Conservation (phyloP, 768 basidiomycete genomes). For the Chalciporus piperatus region DNA sequence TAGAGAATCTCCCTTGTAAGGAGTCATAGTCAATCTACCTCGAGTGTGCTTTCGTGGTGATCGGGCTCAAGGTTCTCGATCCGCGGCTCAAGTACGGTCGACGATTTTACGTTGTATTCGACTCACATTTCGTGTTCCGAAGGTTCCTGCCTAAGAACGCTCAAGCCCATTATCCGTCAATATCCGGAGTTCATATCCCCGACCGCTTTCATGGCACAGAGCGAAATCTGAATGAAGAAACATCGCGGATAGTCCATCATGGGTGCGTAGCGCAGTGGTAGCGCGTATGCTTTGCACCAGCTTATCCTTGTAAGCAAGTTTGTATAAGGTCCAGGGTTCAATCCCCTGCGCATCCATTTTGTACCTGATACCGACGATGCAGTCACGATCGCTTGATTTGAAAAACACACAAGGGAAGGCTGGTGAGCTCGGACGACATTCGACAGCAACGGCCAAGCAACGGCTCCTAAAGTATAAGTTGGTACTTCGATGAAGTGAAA, state of each 20-base stretch:
- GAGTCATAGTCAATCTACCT: too few species aligned
- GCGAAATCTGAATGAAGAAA: conserved; percentile 66
- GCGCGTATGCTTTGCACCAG: conserved; percentile 42
- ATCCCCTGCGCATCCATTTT: conserved; percentile 40
- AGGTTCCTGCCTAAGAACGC: conserved; percentile 87
- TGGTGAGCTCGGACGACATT: too few species aligned
- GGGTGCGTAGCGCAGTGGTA: conserved; percentile 37
- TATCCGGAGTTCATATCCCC: conserved; percentile 44
- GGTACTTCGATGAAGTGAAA: too few species aligned
- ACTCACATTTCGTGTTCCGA: not conserved
- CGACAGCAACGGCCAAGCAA: too few species aligned
- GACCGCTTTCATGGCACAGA: conserved; percentile 54
- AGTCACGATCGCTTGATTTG: too few species aligned
- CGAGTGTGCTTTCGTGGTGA: too few species aligned
- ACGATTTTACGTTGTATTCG: not conserved
- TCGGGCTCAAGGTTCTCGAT: conserved; percentile 80
- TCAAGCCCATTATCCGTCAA: conserved; percentile 35
- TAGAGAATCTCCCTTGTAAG: too few species aligned
- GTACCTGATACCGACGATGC: too few species aligned
- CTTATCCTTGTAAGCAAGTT: too few species aligned
- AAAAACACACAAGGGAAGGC: too few species aligned
- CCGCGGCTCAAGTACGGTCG: conserved; percentile 74
- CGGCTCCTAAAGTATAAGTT: too few species aligned
- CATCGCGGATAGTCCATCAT: conserved; percentile 45
- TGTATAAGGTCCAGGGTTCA: conserved; percentile 45